Conservation (phyloP, 441 rosid species). For the Erysimum pusillum region DNA sequence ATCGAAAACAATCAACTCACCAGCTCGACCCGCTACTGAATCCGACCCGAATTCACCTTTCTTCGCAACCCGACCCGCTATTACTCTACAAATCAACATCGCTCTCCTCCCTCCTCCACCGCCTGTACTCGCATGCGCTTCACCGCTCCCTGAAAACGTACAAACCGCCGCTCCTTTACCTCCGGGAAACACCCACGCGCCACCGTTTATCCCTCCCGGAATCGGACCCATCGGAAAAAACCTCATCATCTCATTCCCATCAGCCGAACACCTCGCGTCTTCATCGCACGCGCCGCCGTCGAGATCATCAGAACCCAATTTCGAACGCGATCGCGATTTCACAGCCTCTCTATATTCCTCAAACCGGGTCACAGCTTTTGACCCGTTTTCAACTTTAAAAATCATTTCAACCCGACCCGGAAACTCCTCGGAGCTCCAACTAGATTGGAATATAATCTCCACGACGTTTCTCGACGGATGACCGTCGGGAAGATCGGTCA, state of each 20-base stretch:
- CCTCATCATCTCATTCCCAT: constrained; percentile 97
- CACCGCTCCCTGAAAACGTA: constrained; percentile 81
- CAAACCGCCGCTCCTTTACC: constrained; percentile 74
- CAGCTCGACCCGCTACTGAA: constrained; percentile 78
- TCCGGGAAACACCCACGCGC: constrained; percentile 67
- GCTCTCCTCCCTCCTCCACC: constrained; percentile 87
- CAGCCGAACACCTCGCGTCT: constrained; percentile 83
- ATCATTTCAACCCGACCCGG: constrained; percentile 87
- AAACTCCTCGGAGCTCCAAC: constrained; percentile 83
- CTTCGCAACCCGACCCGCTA: constrained; percentile 87
- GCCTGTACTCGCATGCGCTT: constrained; percentile 83
- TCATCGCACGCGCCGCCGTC: constrained; percentile 60
- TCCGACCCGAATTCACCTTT: constrained; percentile 63
- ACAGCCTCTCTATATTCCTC: constrained; percentile 90
- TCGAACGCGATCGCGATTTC: constrained; percentile 57
- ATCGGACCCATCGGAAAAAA: constrained; percentile 82
- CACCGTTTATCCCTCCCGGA: constrained; percentile 59
- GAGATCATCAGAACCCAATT: constrained; percentile 17
- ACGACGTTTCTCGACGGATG: constrained; percentile 94
- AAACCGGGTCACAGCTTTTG: constrained; percentile 70
- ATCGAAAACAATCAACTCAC: constrained; percentile 90
- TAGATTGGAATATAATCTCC: constrained; percentile 90
- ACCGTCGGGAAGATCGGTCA: constrained; percentile 83
- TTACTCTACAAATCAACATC: constrained; percentile 86
- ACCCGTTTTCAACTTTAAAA: constrained; percentile 86